Base-by-base conservation (phyloP, 139 green algal genomes). In the Tetradesmus obliquus region DNA sequence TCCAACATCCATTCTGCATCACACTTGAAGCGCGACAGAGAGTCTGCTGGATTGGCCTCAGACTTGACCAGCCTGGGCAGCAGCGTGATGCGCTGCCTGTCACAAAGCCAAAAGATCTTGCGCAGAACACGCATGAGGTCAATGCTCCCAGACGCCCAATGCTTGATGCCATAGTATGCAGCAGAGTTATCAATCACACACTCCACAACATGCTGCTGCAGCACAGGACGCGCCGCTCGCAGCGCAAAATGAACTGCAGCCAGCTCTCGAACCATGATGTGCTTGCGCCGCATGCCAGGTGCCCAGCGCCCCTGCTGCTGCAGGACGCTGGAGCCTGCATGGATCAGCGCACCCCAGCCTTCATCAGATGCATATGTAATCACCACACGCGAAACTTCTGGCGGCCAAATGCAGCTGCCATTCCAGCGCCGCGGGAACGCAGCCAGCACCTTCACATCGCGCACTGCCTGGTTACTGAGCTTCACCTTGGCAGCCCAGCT, bases 401-500 rank as follows among this genome's bases (percentile, higher is more conserved):
- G 55, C 22, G 13, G 32, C 82, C 82, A 87, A n/a, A 88, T 88
- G 55, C 55, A 51, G 51, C n/a, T 79, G 10, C 83, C 83, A 79
- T 88, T 88, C 83, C 83, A 88, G n/a, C 57, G 22, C 53, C 58
- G 83, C 6, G 57, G 83, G 5, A 88, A 79, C 22, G 57, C 58
- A 55, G 57, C 58, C 2, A 88, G 17, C 20, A 79, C 1, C 55
- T 88, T 88, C 13, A 88, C 83, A 88, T 79, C 58, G 17, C 51
- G 51, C 9, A 88, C 83, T 54, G 83, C 83, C 55, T 88, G 83
- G 15, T 88, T 88, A 24, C 57, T 79, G 13, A 88, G 83, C 55
- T 58, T 88, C 22, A 88, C 83, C 83, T 88, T 88, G 55, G 55
- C 55, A 55, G 57, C 83, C 83, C 83, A 88, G 17, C 55, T 79